Conservation (phyloP, 2,329 filamentous ascomycete species). For the Colletotrichum godetiae region DNA sequence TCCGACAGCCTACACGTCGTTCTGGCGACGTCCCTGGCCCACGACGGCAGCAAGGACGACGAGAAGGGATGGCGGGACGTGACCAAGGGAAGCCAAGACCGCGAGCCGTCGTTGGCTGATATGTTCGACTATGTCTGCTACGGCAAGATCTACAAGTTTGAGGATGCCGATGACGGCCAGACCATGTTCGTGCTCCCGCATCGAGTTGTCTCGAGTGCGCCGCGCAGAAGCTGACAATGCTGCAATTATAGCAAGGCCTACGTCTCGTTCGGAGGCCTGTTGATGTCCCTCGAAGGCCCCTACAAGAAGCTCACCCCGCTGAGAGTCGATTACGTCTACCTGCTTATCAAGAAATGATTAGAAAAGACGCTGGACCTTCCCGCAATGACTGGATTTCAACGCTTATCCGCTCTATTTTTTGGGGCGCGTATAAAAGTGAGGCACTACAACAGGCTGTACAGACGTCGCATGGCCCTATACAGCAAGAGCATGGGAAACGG, state of each 20-base stretch:
- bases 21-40: constrained; percentile 84
- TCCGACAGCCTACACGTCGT: constrained; percentile 85
- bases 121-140: constrained; percentile 90
- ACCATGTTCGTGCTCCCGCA: constrained; percentile 75
- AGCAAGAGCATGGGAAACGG: not conserved
- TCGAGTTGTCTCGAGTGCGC: not conserved
- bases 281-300: constrained; percentile 92
- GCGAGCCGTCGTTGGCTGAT: constrained; percentile 75
- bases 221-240: constrained; percentile 15
- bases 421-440: not conserved
- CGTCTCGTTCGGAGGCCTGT: constrained; percentile 90
- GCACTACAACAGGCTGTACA: not conserved
- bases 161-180: constrained; percentile 81
- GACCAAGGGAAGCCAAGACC: constrained; percentile 57
- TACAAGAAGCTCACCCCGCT: constrained; percentile 95
- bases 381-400: not conserved
- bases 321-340: constrained; percentile 92
- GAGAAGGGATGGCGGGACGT: constrained; percentile 85
- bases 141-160: constrained; percentile 90
- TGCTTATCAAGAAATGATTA: constrained; percentile 88
- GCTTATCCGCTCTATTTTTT: not conserved
- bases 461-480: not conserved
- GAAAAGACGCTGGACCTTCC: not conserved
- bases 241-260: constrained; percentile 81
- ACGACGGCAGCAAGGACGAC: constrained; percentile 86